Evolutionary conservation across 1,284 basidiomycete genomes (phyloP).

Genomic region (Trichosporon sp.): DNA sequence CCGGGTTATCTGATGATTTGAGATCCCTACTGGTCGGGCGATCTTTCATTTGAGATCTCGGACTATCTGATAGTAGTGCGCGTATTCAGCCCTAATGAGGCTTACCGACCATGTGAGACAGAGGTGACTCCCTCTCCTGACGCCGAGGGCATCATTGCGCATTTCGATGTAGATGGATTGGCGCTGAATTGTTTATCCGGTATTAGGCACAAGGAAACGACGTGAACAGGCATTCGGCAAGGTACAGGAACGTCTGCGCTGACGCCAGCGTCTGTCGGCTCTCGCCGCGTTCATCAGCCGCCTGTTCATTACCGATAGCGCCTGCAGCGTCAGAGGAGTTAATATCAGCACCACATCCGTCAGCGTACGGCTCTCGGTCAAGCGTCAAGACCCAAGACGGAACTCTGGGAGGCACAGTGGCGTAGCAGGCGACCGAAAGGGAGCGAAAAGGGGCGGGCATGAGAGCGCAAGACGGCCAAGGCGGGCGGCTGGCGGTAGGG

Average conservation of each 20-base stretch:
- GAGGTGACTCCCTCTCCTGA: too few relatives aligned
- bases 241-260: neutral
- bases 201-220: neutral
- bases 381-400: neutral
- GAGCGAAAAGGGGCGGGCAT: neutral
- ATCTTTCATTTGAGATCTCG: constrained; percentile 5
- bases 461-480: neutral
- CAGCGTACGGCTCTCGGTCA: neutral
- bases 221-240: neutral
- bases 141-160: too few relatives aligned
- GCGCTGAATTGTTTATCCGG: neutral
- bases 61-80: neutral
- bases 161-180: too few relatives aligned
- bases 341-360: neutral
- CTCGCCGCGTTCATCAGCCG: neutral
- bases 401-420: neutral
- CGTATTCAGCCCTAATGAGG: neutral
- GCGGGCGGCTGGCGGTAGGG: neutral
- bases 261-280: neutral
- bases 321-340: neutral
- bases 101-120: too few relatives aligned
- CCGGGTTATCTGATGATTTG: constrained; percentile 2
- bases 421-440: neutral
- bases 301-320: neutral
- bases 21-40: neutral